A percentile compares a stretch with the other conserved stretches of the same genome.
These are phyloP conservation scores for Nakaseomyces kungkrabaensis DNA, from an alignment of 1,139 yeast species.

Conservation along the genomic window DNA sequence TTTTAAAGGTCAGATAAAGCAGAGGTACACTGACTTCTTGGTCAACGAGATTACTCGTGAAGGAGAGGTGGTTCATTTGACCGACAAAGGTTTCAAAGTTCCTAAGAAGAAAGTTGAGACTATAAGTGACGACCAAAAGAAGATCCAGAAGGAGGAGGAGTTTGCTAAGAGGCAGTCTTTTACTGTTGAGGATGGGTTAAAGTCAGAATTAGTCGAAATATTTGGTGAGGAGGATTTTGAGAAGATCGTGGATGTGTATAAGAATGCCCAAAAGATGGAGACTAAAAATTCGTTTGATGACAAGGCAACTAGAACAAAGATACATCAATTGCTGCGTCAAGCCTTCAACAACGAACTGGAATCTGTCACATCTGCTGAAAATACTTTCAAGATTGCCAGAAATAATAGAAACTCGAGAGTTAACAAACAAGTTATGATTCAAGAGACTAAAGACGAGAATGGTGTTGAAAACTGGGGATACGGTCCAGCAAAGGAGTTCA, in stretches of 20 bases:
- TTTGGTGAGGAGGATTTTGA: constrained; percentile 53
- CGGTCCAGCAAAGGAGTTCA: constrained; percentile 57
- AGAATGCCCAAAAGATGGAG: constrained; percentile 49
- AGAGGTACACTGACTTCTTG: constrained; percentile 86
- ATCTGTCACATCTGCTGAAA: constrained; percentile 61
- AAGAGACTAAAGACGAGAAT: constrained; percentile 41
- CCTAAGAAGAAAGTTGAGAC: constrained; percentile 42
- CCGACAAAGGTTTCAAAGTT: constrained; percentile 55
- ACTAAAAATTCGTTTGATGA: constrained; percentile 52
- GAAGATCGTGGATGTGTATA: constrained; percentile 48
- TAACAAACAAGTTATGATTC: constrained; percentile 31
- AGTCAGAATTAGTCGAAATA: constrained; percentile 38
- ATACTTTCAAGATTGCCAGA: constrained; percentile 52
- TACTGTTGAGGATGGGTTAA: constrained; percentile 38
- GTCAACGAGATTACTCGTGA: constrained; percentile 73
- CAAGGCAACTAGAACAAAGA: constrained; percentile 59
- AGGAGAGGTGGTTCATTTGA: constrained; percentile 65
- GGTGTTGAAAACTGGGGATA: constrained; percentile 41
- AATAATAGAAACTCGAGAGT: constrained; percentile 35
- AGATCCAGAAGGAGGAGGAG: constrained; percentile 32
- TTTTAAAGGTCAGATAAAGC: constrained; percentile 71
- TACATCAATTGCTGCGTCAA: constrained; percentile 68
- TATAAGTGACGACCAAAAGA: constrained; percentile 32
- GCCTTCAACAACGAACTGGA: constrained; percentile 71
- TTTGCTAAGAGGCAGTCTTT: constrained; percentile 37